These are phyloP conservation scores for Rugonectria rugulosa DNA, from an alignment of 2,329 filamentous ascomycete genomes.

Conservation along the genomic window DNA sequence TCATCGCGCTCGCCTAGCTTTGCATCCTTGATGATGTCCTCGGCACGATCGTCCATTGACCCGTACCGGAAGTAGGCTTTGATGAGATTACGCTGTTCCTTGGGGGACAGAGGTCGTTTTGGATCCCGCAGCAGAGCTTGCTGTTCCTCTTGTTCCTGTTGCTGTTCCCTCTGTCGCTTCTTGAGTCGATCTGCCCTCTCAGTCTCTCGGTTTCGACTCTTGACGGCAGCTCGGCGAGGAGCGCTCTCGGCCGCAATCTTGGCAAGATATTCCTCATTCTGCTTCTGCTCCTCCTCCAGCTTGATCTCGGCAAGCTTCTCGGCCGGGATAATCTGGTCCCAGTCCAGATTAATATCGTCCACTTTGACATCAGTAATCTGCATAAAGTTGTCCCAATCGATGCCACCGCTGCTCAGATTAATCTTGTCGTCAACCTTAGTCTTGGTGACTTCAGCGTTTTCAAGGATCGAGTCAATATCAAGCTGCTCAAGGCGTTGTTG, in stretches of 20 bases:
- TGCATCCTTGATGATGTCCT: slow-evolving; percentile 88
- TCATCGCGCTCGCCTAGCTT: slow-evolving; percentile 83
- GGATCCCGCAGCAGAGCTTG: slow-evolving; percentile 81
- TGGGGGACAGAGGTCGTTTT: slow-evolving; percentile 87
- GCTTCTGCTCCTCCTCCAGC: slow-evolving; percentile 83
- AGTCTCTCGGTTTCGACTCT: slow-evolving; percentile 63
- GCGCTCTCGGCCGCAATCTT: slow-evolving; percentile 85
- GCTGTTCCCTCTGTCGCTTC: slow-evolving; percentile 70
- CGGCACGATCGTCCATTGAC: slow-evolving; percentile 84
- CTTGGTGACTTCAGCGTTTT: slow-evolving; percentile 96
- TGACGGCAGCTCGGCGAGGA: slow-evolving; percentile 75
- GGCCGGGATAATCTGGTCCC: slow-evolving; percentile 98
- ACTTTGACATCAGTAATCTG: slow-evolving; percentile 99
- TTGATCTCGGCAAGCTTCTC: slow-evolving; percentile 91
- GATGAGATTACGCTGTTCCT: slow-evolving; percentile 91
- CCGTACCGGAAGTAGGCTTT: slow-evolving; percentile 91
- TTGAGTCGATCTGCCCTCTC: slow-evolving; percentile 73
- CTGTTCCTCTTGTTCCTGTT: slow-evolving; percentile 74
- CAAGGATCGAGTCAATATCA: slow-evolving; percentile 95
- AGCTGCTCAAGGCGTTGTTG: slow-evolving; percentile 96
- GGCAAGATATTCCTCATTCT: slow-evolving; percentile 82
- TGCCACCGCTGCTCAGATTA: slow-evolving; percentile 85
- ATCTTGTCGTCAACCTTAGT: slow-evolving; percentile 95
- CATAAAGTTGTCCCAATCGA: slow-evolving; percentile 90
- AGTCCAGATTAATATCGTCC: slow-evolving; percentile 79